These are phyloP conservation scores for Urochloa ruziziensis DNA, from an alignment of 176 grass and related monocot species.

Conservation along the genomic window DNA sequence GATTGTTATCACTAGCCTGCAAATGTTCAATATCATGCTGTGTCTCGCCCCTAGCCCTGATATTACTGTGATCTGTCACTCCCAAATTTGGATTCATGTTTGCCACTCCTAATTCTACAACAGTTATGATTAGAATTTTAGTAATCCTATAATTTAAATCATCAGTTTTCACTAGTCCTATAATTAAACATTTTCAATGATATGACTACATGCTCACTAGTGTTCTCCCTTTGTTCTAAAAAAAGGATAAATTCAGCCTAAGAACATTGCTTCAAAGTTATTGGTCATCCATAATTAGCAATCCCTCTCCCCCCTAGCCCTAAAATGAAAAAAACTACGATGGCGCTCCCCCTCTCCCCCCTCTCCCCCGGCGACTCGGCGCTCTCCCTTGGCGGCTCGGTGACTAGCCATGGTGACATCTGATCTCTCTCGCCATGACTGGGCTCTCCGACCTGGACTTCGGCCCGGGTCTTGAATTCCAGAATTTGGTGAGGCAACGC, in stretches of 20 bases:
- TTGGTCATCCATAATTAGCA: not conserved
- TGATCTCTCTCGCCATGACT: no score
- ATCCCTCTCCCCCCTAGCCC: no score
- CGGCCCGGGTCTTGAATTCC: no score
- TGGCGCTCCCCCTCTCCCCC: no score
- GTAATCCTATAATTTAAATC: not conserved
- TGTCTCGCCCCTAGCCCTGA: not conserved
- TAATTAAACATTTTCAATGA: not conserved
- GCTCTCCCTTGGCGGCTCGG: no score
- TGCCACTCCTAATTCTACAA: not conserved
- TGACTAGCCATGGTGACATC: no score
- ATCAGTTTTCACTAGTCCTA: not conserved
- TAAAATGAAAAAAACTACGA: no score
- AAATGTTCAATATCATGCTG: not conserved
- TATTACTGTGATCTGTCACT: not conserved
- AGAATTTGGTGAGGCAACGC: no score
- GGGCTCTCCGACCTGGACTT: no score
- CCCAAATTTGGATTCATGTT: not conserved
- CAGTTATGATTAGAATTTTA: not conserved
- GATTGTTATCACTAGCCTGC: no score
- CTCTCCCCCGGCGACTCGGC: no score
- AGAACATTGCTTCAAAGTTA: not conserved
- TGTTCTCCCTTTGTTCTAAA: not conserved
- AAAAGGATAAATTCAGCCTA: not conserved
- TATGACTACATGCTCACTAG: not conserved